Evolutionary conservation across 495 filamentous ascomycete genomes (phyloP).

Genomic region (Penicillium alfredii): DNA sequence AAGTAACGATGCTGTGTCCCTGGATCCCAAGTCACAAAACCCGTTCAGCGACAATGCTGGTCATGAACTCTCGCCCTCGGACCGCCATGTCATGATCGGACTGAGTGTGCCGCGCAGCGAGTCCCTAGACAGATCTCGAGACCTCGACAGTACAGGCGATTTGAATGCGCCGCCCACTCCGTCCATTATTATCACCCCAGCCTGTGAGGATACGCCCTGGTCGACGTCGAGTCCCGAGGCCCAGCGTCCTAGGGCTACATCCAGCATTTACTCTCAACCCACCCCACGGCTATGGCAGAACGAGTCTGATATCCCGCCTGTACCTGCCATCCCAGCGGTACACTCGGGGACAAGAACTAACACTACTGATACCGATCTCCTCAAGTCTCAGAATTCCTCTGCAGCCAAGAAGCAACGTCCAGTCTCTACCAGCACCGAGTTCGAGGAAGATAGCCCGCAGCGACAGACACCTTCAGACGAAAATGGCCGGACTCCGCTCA

Average conservation of each 20-base stretch:
- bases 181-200: conserved; percentile 62
- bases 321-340: conserved; percentile 56
- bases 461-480: conserved; percentile 10
- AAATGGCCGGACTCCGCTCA: conserved; percentile 19
- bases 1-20: conserved; percentile 14
- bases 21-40: conserved; percentile 8
- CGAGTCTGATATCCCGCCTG: conserved; percentile 45
- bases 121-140: conserved; percentile 32
- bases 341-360: conserved; percentile 22
- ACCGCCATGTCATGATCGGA: conserved; percentile 74
- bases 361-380: conserved; percentile 26
- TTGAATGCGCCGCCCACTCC: conserved; percentile 44
- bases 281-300: conserved; percentile 30
- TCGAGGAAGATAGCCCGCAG: conserved; percentile 48
- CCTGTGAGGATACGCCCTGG: conserved; percentile 58
- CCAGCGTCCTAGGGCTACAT: conserved; percentile 40
- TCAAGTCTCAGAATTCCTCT: conserved; percentile 23
- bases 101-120: conserved; percentile 61
- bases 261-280: conserved; percentile 65
- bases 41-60: conserved; percentile 22
- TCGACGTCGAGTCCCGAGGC: conserved; percentile 22
- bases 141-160: conserved; percentile 27
- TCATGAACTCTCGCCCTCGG: conserved; percentile 66
- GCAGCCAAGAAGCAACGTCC: conserved; percentile 27
- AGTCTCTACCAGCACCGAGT: conserved; percentile 48